These are phyloP conservation scores for Cutaneotrichosporon sp. DNA, from an alignment of 1,284 basidiomycete species.

Conservation along the genomic window DNA sequence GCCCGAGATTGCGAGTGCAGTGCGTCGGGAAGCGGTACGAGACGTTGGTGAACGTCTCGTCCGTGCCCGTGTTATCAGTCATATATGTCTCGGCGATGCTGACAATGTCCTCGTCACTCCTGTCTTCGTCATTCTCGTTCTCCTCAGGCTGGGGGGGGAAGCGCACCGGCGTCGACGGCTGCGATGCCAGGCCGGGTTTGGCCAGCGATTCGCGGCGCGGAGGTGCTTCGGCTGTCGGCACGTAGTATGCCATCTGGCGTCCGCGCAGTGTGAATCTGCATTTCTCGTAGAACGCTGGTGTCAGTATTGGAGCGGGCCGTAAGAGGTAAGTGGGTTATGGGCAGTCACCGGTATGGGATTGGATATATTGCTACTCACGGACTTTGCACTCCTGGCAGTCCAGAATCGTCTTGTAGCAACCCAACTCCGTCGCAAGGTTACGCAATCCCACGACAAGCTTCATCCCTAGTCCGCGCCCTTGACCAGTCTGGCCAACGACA, in stretches of 20 bases:
- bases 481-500: conserved; percentile 85
- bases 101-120: conserved; percentile 8
- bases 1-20: not conserved
- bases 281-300: conserved; percentile 88
- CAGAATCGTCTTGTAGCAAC: conserved; percentile 93
- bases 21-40: conserved; percentile 33
- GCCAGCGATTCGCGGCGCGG: conserved; percentile 11
- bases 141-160: not conserved
- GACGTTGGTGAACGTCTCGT: conserved; percentile 22
- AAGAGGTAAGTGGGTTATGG: too few relatives aligned
- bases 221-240: conserved; percentile 7
- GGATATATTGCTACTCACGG: conserved; percentile 60
- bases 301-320: not conserved
- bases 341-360: too few relatives aligned
- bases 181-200: not conserved
- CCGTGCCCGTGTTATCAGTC: conserved; percentile 15
- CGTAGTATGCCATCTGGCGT: conserved; percentile 40
- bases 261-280: conserved; percentile 62
- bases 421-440: conserved; percentile 68
- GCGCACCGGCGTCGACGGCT: conserved; percentile 2
- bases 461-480: conserved; percentile 79
- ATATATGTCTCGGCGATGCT: conserved; percentile 14
- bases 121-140: conserved; percentile 2
- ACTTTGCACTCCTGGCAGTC: conserved; percentile 89
- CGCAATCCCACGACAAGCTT: conserved; percentile 80